Conservation (phyloP, 768 basidiomycete genomes). For the Phaeotremella skinneri region DNA sequence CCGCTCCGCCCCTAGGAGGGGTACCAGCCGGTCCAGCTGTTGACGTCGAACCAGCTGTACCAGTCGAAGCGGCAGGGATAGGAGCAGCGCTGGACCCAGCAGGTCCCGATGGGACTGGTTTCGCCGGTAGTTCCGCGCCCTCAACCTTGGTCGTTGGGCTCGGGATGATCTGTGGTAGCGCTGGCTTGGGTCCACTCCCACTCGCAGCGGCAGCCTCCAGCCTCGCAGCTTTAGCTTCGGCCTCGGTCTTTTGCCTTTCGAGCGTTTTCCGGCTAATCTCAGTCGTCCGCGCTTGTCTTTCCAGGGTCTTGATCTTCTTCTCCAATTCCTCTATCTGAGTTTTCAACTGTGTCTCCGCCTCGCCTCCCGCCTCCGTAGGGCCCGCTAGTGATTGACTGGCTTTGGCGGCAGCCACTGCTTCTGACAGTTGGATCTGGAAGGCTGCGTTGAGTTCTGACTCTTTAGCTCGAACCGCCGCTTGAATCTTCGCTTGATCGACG, state of each 20-base stretch:
- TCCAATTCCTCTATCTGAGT: slow-evolving; percentile 29
- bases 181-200: slow-evolving; percentile 7
- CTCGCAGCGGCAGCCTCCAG: slow-evolving; percentile 25
- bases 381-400: neutral
- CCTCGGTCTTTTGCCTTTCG: slow-evolving; percentile 39
- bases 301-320: slow-evolving; percentile 35
- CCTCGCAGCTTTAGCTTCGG: slow-evolving; percentile 32
- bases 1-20: neutral
- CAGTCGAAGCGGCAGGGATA: slow-evolving; percentile 8
- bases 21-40: slow-evolving; percentile 5
- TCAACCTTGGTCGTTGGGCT: neutral
- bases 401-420: slow-evolving; percentile 20
- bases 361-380: slow-evolving; percentile 7
- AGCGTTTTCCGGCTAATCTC: slow-evolving; percentile 43
- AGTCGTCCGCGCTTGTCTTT: slow-evolving; percentile 38
- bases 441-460: slow-evolving; percentile 24
- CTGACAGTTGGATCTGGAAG: slow-evolving; percentile 24
- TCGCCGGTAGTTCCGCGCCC: neutral
- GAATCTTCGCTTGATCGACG: neutral
- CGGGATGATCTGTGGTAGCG: neutral
- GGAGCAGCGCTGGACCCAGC: slow-evolving; percentile 3
- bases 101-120: slow-evolving; percentile 9
- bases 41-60: slow-evolving; percentile 11
- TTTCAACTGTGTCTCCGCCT: slow-evolving; percentile 18
- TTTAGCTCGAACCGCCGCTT: slow-evolving; percentile 20